These are phyloP conservation scores for Nicotiana obtusifolia DNA, from an alignment of 257 asterid genomes.

Conservation along the genomic window DNA sequence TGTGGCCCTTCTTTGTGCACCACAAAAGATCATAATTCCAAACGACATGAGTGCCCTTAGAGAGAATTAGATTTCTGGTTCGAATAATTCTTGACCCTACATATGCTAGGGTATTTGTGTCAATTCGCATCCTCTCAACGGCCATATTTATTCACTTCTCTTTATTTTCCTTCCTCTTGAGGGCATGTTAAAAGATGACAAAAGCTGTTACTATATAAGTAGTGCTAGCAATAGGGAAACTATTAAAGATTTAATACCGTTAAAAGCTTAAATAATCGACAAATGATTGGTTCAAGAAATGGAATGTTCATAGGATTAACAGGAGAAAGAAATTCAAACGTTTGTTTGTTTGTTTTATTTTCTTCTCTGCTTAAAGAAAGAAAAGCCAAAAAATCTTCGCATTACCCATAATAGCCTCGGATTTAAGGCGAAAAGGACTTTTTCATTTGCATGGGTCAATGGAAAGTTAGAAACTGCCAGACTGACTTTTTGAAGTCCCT, in stretches of 20 bases:
- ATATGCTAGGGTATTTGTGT: not conserved
- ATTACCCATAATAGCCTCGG: not conserved
- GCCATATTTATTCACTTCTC: not conserved
- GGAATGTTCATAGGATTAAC: not conserved
- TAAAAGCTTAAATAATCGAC: not conserved
- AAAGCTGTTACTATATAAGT: slow-evolving; percentile 1
- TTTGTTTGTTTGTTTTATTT: not conserved
- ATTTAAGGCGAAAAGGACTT: not conserved
- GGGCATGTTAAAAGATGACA: slow-evolving; percentile 3
- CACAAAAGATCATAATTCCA: not conserved
- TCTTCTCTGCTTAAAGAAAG: too few species aligned
- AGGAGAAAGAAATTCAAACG: not conserved
- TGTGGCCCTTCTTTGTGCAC: not conserved
- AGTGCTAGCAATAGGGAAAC: not conserved
- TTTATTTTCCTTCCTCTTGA: not conserved
- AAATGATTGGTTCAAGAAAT: not conserved
- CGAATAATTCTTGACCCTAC: not conserved
- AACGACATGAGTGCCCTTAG: not conserved
- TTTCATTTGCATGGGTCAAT: not conserved
- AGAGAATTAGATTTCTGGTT: not conserved
- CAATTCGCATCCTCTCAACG: not conserved
- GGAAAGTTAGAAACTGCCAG: slow-evolving; percentile 1
- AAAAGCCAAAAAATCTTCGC: not conserved
- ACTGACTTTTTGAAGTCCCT: slow-evolving; percentile 1
- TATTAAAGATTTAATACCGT: not conserved